Evolutionary conservation across 1,284 basidiomycete genomes (phyloP), one percentile per base, ranked within the genome.

Genomic region (Ustilago loliicola): DNA sequence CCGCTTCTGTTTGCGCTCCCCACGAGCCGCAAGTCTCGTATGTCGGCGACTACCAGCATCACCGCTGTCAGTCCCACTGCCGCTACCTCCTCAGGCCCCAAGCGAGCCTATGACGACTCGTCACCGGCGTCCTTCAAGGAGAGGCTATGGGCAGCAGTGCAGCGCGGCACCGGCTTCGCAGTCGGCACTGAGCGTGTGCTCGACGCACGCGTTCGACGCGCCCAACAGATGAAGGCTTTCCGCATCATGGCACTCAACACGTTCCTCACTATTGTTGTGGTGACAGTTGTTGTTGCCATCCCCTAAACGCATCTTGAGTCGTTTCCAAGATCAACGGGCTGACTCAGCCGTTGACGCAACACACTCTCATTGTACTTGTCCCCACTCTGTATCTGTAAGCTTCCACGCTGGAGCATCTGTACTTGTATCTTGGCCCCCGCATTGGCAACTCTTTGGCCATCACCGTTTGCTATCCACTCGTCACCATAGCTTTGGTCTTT

Each of bases 181-280:
- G 76, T 80, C 9, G 63, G 73, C 32, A 79, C 79, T 4, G 70
- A 80, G 48, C 60, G 59, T 32, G 79, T 80, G 54, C 70, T 76
- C 9, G 79, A 80, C 47, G 64, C 70, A 17, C 66, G 73, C 8
- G 72, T 80, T 10, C 53, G 79, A 40, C 47, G 59, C 2, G 77
- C 72, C 0, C 79, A 80, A 57, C 79, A 78, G 62, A 66, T 72
- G 67, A 70, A 67, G 52, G 79, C 79, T 21, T 34, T 79, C 19
- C 66, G 72, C 23, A 75, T 75, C 45, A 65, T 79, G 67, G 69
- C 57, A 21, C 45, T 69, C 34, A 69, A 73, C 48, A 59, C 62
- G 21, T 23, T 61, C 8, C 61, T 66, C 1, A 76, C 79, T 3
- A 40, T 70, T 34, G 71, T 77, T 2, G 71, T 62, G 1, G 52